Conservation (phyloP, 768 basidiomycete species). For the Tylopilus felleus region DNA sequence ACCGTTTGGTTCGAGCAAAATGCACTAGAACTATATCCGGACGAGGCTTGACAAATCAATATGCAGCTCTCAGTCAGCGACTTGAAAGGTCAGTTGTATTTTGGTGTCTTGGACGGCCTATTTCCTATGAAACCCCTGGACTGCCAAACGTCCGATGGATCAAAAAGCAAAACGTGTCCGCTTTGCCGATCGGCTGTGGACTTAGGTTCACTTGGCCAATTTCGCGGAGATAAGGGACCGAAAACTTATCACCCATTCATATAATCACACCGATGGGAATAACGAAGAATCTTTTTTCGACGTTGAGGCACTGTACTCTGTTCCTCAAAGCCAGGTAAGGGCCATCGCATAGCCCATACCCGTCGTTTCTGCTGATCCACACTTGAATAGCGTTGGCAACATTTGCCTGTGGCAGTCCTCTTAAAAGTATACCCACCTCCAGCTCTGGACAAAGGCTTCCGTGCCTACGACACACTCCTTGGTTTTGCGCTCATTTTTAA, state of each 20-base stretch:
- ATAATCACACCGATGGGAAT: constrained; percentile 18
- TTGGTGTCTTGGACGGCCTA: no score
- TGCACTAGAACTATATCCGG: no score
- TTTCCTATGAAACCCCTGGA: neutral
- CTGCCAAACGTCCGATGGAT: neutral
- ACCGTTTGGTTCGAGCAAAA: no score
- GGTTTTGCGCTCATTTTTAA: constrained; percentile 29
- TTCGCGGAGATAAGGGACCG: constrained; percentile 26
- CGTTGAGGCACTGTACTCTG: neutral
- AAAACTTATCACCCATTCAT: constrained; percentile 1
- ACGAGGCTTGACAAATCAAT: no score
- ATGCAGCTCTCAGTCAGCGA: no score
- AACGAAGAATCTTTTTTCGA: neutral
- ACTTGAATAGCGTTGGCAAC: constrained; percentile 2
- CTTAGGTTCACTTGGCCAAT: neutral
- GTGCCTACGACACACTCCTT: constrained; percentile 13
- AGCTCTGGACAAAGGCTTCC: constrained; percentile 3
- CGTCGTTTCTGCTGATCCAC: constrained; percentile 8
- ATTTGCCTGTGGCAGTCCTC: neutral
- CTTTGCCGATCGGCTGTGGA: constrained; percentile 12
- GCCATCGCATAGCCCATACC: neutral
- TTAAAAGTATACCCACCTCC: neutral
- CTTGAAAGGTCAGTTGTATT: no score
- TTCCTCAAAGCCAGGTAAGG: constrained; percentile 10
- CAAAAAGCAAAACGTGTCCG: neutral